Percentiles rank a stretch among this genome's conserved stretches.
These are phyloP conservation scores for Brassica incana DNA, from an alignment of 345 rosid species.

Conservation along the genomic window DNA sequence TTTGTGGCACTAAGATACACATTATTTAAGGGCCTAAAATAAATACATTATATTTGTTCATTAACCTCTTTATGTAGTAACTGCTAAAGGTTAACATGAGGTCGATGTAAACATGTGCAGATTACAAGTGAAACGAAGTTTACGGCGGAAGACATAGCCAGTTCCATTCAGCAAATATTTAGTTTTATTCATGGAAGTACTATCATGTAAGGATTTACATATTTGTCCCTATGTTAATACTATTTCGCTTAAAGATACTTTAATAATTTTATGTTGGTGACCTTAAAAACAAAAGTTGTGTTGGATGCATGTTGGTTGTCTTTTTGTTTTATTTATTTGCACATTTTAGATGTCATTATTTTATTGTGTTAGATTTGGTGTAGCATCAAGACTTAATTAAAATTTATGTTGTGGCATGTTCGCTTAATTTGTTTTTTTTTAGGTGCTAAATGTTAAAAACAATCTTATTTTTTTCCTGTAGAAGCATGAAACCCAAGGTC, in stretches of 20 bases:
- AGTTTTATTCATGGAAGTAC: constrained; percentile 80
- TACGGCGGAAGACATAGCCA: constrained; percentile 86
- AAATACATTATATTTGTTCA: neutral
- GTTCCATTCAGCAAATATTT: constrained; percentile 85
- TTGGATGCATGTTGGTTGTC: constrained; percentile 20
- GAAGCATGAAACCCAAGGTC: neutral
- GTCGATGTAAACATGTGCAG: constrained; percentile 43
- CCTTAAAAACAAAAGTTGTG: constrained; percentile 6
- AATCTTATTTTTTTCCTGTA: neutral
- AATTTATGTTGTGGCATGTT: neutral
- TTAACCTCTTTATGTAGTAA: neutral
- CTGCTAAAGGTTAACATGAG: constrained; percentile 11
- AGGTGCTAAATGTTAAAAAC: neutral
- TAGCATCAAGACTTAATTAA: constrained; percentile 5
- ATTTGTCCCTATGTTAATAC: neutral
- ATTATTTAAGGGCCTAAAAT: neutral
- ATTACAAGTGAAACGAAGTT: constrained; percentile 63
- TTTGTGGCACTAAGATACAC: neutral
- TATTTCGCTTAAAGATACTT: constrained; percentile 10
- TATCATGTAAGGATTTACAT: constrained; percentile 44
- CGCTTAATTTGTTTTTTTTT: neutral
- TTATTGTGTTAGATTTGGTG: neutral
- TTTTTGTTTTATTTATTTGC: neutral
- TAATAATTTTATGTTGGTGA: neutral
- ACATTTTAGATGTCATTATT: constrained; percentile 8